phyloP scores from a whole-genome alignment of 345 rosid species.

The Murraya paniculata region DNA sequence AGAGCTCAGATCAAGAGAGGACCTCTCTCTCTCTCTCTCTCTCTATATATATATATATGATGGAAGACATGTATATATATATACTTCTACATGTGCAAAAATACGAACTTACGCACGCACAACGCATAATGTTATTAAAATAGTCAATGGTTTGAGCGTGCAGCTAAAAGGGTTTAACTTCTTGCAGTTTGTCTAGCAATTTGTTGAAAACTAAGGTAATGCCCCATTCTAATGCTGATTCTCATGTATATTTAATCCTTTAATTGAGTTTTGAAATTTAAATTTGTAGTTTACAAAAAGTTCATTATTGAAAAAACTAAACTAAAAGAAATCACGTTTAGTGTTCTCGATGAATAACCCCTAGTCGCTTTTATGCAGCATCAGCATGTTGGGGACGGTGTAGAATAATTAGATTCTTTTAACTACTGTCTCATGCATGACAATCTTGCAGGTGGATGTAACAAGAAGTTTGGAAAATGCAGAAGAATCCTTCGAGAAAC shows the following conservation, averaged over 20 bases:
- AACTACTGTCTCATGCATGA: background rate
- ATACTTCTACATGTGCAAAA: background rate
- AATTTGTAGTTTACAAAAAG: too few relatives aligned
- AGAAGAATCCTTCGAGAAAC: background rate
- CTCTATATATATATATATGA: background rate
- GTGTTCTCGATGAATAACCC: background rate
- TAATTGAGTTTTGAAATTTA: too few relatives aligned
- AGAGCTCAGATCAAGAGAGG: too few relatives aligned
- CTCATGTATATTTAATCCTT: background rate
- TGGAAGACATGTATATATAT: background rate
- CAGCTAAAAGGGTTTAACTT: background rate
- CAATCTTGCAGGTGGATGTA: background rate
- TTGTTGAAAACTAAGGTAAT: background rate
- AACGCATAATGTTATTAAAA: background rate
- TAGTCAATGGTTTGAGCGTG: background rate
- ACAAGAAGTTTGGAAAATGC: background rate
- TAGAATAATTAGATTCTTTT: background rate
- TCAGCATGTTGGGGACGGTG: background rate
- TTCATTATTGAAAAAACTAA: too few relatives aligned
- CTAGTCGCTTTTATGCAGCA: background rate
- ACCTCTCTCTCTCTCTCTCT: too few relatives aligned
- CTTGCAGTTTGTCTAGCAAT: background rate
- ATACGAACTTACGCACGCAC: background rate
- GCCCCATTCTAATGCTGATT: background rate
- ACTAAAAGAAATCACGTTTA: background rate